Percentiles rank a stretch among this genome's conserved stretches.
These are phyloP conservation scores for Anaeramoeba flamelloides DNA, from an alignment of 78 protist genomes.

Conservation along the genomic window DNA sequence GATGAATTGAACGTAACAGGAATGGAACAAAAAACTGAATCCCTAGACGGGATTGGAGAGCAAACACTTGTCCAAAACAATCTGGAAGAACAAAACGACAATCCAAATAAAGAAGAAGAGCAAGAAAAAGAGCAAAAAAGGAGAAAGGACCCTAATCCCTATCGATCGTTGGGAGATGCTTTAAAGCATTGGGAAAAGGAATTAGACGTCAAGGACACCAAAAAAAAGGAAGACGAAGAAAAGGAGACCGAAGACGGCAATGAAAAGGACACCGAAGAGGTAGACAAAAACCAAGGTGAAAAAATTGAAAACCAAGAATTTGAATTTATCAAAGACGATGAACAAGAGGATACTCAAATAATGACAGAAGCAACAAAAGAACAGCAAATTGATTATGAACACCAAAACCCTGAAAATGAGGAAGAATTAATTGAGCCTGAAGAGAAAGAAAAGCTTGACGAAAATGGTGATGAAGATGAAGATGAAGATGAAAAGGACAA, in stretches of 20 bases:
- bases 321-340: not conserved
- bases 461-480: slow-evolving; percentile 5
- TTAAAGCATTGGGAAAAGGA: slow-evolving; percentile 27
- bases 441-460: not conserved
- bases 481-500: not conserved
- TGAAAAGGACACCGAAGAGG: slow-evolving; percentile 11
- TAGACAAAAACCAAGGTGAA: not conserved
- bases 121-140: not conserved
- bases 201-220: slow-evolving; percentile 17
- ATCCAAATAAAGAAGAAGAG: not conserved
- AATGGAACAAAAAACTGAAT: not conserved
- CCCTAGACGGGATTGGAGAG: too few relatives aligned
- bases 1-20: not conserved
- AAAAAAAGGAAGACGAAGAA: slow-evolving; percentile 10
- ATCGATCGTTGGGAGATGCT: slow-evolving; percentile 40
- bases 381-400: not conserved
- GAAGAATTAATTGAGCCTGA: not conserved
- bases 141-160: slow-evolving; percentile 40
- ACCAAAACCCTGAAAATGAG: not conserved
- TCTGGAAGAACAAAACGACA: not conserved
- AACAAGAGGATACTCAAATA: not conserved
- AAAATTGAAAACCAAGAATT: too few relatives aligned
- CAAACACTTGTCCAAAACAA: not conserved
- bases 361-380: not conserved
- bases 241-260: slow-evolving; percentile 5